A percentile compares a stretch with the other conserved stretches of the same genome.
phyloP scores from a whole-genome alignment of 306 rosid genomes.

The Pyrus betulifolia region DNA sequence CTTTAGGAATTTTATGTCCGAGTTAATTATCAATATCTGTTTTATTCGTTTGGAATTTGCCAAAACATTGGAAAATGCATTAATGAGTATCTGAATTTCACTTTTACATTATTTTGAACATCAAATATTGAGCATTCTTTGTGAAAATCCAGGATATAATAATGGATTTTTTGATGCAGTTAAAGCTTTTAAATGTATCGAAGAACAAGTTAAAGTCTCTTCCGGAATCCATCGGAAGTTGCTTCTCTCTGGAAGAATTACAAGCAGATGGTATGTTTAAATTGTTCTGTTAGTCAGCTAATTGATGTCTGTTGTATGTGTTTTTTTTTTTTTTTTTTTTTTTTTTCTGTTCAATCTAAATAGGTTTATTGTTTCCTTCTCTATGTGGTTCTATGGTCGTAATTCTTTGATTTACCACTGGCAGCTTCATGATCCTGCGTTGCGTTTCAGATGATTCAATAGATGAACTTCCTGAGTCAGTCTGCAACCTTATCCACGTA shows the following conservation, averaged over 20 bases:
- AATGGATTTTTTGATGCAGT: slow-evolving; percentile 45
- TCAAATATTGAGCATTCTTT: slow-evolving; percentile 5
- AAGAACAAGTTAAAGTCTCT: slow-evolving; percentile 71
- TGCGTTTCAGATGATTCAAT: slow-evolving; percentile 69
- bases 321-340: no score
- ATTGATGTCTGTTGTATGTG: not conserved
- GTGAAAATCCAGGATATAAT: slow-evolving; percentile 19
- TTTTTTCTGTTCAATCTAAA: no score
- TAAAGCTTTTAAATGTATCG: slow-evolving; percentile 48
- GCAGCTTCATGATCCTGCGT: slow-evolving; percentile 10
- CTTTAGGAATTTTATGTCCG: not conserved
- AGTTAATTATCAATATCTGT: not conserved
- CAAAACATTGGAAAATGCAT: not conserved
- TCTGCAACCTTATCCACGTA: slow-evolving; percentile 77
- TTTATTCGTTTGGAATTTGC: not conserved
- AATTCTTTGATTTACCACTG: no score
- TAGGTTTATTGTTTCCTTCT: not conserved
- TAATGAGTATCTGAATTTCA: not conserved
- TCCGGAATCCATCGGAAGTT: slow-evolving; percentile 91
- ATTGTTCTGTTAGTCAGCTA: not conserved
- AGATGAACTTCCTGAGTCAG: slow-evolving; percentile 69
- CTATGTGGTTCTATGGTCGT: not conserved
- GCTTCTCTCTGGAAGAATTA: slow-evolving; percentile 91
- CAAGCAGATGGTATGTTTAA: slow-evolving; percentile 69
- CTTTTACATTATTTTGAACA: not conserved